Percentiles rank a stretch among this genome's conserved stretches.
phyloP scores from a whole-genome alignment of 139 green algal genomes.

The Pleodorina starrii region DNA sequence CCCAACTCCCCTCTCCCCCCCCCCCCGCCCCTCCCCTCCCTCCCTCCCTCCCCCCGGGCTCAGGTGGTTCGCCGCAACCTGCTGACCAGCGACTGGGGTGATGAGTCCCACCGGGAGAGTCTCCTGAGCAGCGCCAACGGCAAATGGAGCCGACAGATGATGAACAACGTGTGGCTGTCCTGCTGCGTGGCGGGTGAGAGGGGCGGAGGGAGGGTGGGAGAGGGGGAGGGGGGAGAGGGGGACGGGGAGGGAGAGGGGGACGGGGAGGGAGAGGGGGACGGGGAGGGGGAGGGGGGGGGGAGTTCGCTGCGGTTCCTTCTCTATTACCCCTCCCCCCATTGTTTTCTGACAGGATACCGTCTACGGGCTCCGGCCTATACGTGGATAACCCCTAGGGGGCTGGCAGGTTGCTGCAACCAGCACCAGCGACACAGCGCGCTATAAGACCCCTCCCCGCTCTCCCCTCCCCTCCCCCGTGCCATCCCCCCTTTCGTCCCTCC shows the following conservation, averaged over 20 bases:
- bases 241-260: not conserved
- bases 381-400: too few species aligned
- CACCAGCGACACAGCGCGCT: too few species aligned
- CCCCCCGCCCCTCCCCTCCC: not conserved
- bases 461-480: too few species aligned
- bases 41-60: not conserved
- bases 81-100: slow-evolving; percentile 92
- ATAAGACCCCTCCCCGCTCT: too few species aligned
- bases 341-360: too few species aligned
- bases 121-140: slow-evolving; percentile 78
- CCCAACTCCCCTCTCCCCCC: not conserved
- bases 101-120: slow-evolving; percentile 89
- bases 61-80: slow-evolving; percentile 86
- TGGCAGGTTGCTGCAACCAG: too few species aligned
- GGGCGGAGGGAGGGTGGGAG: not conserved
- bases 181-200: slow-evolving; percentile 88
- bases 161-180: slow-evolving; percentile 83
- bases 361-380: too few species aligned
- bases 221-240: not conserved
- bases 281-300: too few species aligned
- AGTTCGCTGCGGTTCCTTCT: too few species aligned
- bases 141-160: slow-evolving; percentile 77
- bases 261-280: too few species aligned
- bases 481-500: too few species aligned
- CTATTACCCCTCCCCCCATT: too few species aligned